phyloP scores from a whole-genome alignment of 257 asterid species.

The Solanum chaucha region DNA sequence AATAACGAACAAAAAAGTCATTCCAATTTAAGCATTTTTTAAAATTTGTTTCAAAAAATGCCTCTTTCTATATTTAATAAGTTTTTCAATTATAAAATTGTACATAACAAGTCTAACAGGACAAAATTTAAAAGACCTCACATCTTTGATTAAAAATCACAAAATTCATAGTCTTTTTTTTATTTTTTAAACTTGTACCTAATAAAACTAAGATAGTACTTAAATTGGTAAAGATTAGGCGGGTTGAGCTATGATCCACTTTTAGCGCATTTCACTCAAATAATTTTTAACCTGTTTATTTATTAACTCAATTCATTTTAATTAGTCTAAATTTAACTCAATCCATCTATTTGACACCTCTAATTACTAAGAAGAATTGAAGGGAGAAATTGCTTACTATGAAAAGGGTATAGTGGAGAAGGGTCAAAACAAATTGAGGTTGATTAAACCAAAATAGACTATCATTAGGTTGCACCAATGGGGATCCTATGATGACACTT shows the following conservation, averaged over 20 bases:
- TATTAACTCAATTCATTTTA: neutral
- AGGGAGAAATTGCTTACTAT: conserved; percentile 25
- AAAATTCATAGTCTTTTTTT: neutral
- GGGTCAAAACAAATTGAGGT: conserved; percentile 51
- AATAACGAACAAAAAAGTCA: neutral
- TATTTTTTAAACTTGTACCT: neutral
- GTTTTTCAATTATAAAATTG: neutral
- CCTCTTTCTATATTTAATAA: neutral
- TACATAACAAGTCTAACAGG: neutral
- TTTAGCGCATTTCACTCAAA: neutral
- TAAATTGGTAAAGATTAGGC: neutral
- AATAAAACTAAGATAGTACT: neutral
- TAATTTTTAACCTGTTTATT: neutral
- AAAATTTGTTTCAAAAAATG: neutral
- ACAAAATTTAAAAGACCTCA: neutral
- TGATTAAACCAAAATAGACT: conserved; percentile 55
- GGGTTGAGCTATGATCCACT: neutral
- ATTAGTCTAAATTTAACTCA: neutral
- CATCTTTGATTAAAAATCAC: neutral
- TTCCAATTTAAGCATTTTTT: neutral
- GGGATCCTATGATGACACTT: conserved; percentile 50
- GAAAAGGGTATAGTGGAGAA: conserved; percentile 53
- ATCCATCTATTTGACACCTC: neutral
- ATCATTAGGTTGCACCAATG: conserved; percentile 54
- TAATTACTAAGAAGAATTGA: neutral